A percentile compares a stretch with the other conserved stretches of the same genome.
phyloP scores from a whole-genome alignment of 2,329 filamentous ascomycete genomes.

The Parafenestella ontariensis region DNA sequence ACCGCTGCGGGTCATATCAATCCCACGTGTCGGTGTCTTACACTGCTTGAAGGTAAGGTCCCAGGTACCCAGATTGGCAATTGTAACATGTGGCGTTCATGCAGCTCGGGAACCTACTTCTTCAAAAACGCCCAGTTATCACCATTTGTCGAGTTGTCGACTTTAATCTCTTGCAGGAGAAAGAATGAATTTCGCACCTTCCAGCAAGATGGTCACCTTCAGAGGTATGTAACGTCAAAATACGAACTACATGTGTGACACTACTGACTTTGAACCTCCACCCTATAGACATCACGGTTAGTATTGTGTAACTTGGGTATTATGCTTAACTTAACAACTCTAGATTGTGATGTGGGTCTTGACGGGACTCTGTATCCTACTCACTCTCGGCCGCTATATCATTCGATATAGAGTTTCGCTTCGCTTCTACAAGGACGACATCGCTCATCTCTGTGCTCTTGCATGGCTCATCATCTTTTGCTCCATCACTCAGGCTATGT shows the following conservation, averaged over 20 bases:
- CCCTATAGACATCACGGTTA: not conserved
- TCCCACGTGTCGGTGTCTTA: slow-evolving; percentile 3
- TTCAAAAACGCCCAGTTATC: not conserved
- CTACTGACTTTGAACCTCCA: not conserved
- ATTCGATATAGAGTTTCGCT: slow-evolving; percentile 2
- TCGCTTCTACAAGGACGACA: slow-evolving; percentile 6
- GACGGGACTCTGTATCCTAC: slow-evolving; percentile 2
- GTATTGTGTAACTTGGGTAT: not conserved
- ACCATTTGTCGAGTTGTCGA: not conserved
- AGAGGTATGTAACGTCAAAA: not conserved
- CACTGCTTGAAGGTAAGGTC: not conserved
- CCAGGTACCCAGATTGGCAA: not conserved
- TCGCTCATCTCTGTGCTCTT: slow-evolving; percentile 4
- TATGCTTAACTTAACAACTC: not conserved
- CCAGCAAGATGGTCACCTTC: not conserved
- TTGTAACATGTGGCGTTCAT: not conserved
- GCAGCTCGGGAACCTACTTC: not conserved
- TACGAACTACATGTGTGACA: not conserved
- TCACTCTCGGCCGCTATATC: slow-evolving; percentile 4
- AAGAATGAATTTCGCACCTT: not conserved
- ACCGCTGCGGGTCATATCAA: not conserved
- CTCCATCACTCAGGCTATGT: slow-evolving; percentile 2
- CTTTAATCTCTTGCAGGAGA: not conserved
- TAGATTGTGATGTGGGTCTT: slow-evolving; percentile 8
- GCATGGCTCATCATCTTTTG: slow-evolving; percentile 7